Conservation (phyloP, 768 basidiomycete genomes). For the Pleurotus platypus region DNA sequence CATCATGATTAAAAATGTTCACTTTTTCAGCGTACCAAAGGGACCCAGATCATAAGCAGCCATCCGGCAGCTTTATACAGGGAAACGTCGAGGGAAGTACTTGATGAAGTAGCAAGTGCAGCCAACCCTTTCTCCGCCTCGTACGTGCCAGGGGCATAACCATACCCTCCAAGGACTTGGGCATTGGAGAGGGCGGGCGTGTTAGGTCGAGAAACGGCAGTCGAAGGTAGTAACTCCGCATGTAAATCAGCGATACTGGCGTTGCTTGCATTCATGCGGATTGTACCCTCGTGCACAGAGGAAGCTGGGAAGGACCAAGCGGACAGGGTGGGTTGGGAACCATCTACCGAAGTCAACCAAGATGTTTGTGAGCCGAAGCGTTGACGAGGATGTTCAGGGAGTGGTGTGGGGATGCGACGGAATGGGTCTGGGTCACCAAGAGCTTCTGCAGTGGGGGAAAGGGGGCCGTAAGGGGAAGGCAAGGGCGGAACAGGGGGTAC, state of each 20-base stretch:
- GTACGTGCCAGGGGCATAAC: conserved; percentile 41
- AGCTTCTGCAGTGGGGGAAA: conserved; percentile 35
- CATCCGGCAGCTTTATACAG: conserved; percentile 53
- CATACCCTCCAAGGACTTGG: conserved; percentile 68
- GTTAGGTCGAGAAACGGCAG: conserved; percentile 38
- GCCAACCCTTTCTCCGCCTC: conserved; percentile 54
- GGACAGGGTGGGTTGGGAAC: conserved; percentile 53
- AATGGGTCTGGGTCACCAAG: conserved; percentile 59
- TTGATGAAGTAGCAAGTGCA: conserved; percentile 39
- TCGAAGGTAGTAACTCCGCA: conserved; percentile 32
- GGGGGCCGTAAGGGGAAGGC: conserved; percentile 52
- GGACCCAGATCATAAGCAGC: conserved; percentile 66
- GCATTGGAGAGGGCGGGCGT: conserved; percentile 56
- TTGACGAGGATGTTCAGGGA: conserved; percentile 34
- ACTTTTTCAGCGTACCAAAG: conserved; percentile 47
- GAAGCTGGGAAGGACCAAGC: conserved; percentile 69
- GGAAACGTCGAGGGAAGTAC: conserved; percentile 52
- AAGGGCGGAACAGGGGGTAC: conserved; percentile 62
- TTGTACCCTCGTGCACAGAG: conserved; percentile 25
- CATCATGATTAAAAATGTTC: not conserved
- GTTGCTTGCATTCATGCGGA: conserved; percentile 19
- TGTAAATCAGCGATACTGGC: conserved; percentile 40
- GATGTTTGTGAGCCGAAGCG: conserved; percentile 67
- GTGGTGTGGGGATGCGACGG: conserved; percentile 42
- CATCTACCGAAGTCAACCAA: conserved; percentile 67